These are phyloP conservation scores for Saturnispora silvae DNA, from an alignment of 805 yeast species.

Conservation along the genomic window DNA sequence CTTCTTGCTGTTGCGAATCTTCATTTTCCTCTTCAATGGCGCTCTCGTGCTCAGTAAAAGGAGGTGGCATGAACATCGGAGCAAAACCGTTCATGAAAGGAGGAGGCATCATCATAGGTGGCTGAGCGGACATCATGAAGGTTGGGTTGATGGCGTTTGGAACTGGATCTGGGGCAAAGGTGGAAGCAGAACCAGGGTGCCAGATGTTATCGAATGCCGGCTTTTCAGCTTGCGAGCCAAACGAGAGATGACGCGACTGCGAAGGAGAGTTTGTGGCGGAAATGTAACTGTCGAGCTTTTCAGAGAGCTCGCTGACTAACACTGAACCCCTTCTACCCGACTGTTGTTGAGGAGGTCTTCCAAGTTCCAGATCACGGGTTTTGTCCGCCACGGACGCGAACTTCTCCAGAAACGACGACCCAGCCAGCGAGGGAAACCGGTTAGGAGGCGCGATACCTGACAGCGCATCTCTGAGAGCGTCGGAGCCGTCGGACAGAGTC, in stretches of 20 bases:
- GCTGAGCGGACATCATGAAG: slow-evolving; percentile 10
- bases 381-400: slow-evolving; percentile 59
- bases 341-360: slow-evolving; percentile 19
- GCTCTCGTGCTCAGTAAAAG: slow-evolving; percentile 13
- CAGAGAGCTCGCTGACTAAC: slow-evolving; percentile 31
- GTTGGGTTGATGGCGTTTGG: slow-evolving; percentile 5
- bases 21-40: not conserved
- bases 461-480: slow-evolving; percentile 23
- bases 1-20: not conserved
- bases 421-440: slow-evolving; percentile 25
- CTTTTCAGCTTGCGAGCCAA: slow-evolving; percentile 23
- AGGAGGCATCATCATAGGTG: slow-evolving; percentile 20
- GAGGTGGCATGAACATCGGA: slow-evolving; percentile 27
- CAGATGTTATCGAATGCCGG: slow-evolving; percentile 37
- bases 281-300: slow-evolving; percentile 49
- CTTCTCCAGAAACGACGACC: slow-evolving; percentile 45
- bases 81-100: not conserved
- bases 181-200: slow-evolving; percentile 56
- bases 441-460: slow-evolving; percentile 27
- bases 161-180: slow-evolving; percentile 26
- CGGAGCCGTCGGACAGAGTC: slow-evolving; percentile 24
- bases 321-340: slow-evolving; percentile 43
- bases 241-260: slow-evolving; percentile 22
- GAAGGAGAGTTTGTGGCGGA: slow-evolving; percentile 21
- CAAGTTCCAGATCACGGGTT: slow-evolving; percentile 49